Percentiles rank a stretch among this genome's conserved stretches.
Evolutionary conservation across 257 asterid genomes (phyloP).

Genomic region (Solanum sparsipilum): DNA sequence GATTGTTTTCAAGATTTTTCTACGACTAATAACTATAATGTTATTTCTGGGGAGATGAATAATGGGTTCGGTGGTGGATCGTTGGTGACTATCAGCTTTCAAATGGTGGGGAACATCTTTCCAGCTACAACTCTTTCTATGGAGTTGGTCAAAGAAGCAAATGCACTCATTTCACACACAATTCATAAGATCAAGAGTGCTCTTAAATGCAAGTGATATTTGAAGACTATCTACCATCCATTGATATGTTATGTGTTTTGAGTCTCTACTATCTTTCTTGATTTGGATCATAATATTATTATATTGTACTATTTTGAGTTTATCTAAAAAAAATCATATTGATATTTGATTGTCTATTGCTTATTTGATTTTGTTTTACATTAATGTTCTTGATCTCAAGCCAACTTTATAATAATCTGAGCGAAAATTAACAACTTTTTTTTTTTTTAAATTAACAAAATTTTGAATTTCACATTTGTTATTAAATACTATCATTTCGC

Average conservation of each 20-base stretch:
- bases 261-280: neutral
- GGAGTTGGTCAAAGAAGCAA: conserved; percentile 52
- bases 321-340: no score
- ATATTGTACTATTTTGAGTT: no score
- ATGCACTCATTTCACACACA: conserved; percentile 43
- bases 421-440: no score
- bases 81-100: conserved; percentile 58
- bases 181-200: neutral
- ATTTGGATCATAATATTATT: neutral
- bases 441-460: no score
- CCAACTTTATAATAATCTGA: no score
- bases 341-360: no score
- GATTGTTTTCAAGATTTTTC: no score
- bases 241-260: neutral
- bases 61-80: conserved; percentile 21
- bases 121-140: conserved; percentile 44
- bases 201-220: conserved; percentile 20
- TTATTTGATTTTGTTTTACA: no score
- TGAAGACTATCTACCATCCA: no score
- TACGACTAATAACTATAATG: neutral
- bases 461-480: no score
- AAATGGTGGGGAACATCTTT: conserved; percentile 35
- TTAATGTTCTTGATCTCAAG: no score
- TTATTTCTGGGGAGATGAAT: conserved; percentile 13
- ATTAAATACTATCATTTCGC: no score